Evolutionary conservation across 306 rosid genomes (phyloP), one percentile per base, ranked within the genome.

Genomic region (Aeschynomene evenia): DNA sequence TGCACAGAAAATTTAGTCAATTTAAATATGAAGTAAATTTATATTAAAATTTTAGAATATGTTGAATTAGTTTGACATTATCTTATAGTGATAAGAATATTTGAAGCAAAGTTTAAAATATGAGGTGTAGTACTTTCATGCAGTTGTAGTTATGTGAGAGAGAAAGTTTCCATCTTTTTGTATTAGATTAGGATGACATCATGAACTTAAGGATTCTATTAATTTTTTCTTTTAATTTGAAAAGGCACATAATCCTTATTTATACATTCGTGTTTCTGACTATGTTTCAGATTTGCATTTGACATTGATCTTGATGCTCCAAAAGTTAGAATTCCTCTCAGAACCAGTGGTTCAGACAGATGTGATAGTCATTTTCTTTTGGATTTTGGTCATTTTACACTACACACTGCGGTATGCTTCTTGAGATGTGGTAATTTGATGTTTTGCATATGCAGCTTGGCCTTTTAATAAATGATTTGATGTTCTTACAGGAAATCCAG

Each of bases 251-350:
- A 6, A 52, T 65, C 58, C 64, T 43, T 40, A 33, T 20, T 65
- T 51, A n/a, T 79, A 40, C 51, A 19, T 34, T 55, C 62, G 39
- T 60, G 19, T 74, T 79, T 70, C 77, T 43, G 54, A 26, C 71
- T 76, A 21, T 60, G 57, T 82, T 83, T 77, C 92, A 94, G 99
- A 79, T 94, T 94, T 85, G 91, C 99, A 53, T 86, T 94, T 70
- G 99, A 94, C 79, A 79, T 94, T 78, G 99, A 94, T 66, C 84
- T 94, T 48, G 99, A 91, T 81, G 99, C 99, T 60, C 99, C 99
- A 28, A 94, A 94, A 88, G 96, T 94, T 61, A 87, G 94, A 84
- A 86, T 94, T 79, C 99, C 99, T 63, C 83, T 94, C 82, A 83
- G 90, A 81, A 73, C 64, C 13, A 52, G 75, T 63, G 85, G 85